Evolutionary conservation across 768 basidiomycete genomes (phyloP), one percentile per base, ranked within the genome.

Genomic region (Macrocybe gigantea): DNA sequence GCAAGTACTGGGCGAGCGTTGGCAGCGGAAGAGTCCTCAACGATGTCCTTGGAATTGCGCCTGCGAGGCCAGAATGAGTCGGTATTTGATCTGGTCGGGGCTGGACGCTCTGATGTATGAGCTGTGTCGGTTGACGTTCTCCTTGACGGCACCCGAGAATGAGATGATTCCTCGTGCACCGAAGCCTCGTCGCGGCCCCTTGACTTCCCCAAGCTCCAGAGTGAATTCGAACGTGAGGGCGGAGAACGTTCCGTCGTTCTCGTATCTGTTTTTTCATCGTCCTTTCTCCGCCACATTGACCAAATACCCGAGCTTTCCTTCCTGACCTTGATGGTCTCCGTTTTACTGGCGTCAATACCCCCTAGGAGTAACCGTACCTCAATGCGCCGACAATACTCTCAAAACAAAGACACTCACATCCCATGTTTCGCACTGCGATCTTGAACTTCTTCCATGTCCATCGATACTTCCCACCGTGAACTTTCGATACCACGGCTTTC

Each of bases 391-490:
- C 41, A 36, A 36, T 32, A 49, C 35, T 35, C 47, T 34, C 45
- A 33, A 40, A 22, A 37, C 37, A 30, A 51, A 50, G 37, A 31
- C 31, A 75, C 88, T 62, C 56, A 89, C 88, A 89, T 39, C 86
- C 84, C 85, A 90, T 85, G 62, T 80, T 89, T 49, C 73, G 67
- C 79, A 90, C 82, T 3, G 87, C 88, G 45, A 85, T 71, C 65
- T 75, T 81, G 68, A 84, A 90, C 56, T 80, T 85, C 68, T 88
- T 86, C 88, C 88, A 90, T 52, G 76, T 83, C 88, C 88, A 90
- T 43, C 79, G 72, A 58, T 89, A 89, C 55, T 79, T 82, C 10
- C 85, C 85, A 8, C 85, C 87, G 51, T 88, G 77, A 53, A 90
- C 77, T 58, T 85, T 79, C 36, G 75, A 69, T 69, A 90, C 77